These are phyloP conservation scores for Gastrolobium villosum DNA, from an alignment of 306 rosid genomes.

Conservation along the genomic window DNA sequence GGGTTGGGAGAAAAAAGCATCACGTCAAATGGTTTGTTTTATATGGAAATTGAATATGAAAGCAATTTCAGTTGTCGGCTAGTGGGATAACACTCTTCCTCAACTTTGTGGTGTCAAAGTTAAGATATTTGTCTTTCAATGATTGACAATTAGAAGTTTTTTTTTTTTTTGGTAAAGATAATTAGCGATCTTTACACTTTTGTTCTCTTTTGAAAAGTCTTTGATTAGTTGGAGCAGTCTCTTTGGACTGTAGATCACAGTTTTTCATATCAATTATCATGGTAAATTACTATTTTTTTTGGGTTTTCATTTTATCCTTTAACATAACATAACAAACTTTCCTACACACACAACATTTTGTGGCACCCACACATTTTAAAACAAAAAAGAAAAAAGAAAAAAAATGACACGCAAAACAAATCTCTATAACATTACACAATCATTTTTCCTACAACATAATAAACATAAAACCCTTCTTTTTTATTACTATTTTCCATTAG, in stretches of 20 bases:
- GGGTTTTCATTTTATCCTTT: too few relatives aligned
- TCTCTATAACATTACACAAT: too few relatives aligned
- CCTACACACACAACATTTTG: too few relatives aligned
- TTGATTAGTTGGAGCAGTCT: constrained; percentile 18
- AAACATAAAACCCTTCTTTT: too few relatives aligned
- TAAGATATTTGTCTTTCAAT: neutral
- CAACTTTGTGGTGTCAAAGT: neutral
- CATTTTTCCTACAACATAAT: too few relatives aligned
- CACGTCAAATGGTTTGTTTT: constrained; percentile 35
- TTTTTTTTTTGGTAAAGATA: neutral
- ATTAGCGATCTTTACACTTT: neutral
- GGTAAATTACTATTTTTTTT: neutral
- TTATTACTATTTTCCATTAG: neutral
- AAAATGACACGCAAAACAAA: too few relatives aligned
- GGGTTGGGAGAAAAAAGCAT: neutral
- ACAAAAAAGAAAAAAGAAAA: too few relatives aligned
- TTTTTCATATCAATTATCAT: neutral
- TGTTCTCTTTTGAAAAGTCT: neutral
- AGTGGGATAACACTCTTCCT: neutral
- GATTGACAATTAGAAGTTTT: neutral
- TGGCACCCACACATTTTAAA: too few relatives aligned
- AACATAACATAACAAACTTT: too few relatives aligned
- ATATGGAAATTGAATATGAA: constrained; percentile 39
- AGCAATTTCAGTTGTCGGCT: constrained; percentile 27
- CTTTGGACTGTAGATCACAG: constrained; percentile 31